Evolutionary conservation across 2,329 filamentous ascomycete species (phyloP), one percentile per base, ranked within the genome.

Genomic region (Penicillium sp.): DNA sequence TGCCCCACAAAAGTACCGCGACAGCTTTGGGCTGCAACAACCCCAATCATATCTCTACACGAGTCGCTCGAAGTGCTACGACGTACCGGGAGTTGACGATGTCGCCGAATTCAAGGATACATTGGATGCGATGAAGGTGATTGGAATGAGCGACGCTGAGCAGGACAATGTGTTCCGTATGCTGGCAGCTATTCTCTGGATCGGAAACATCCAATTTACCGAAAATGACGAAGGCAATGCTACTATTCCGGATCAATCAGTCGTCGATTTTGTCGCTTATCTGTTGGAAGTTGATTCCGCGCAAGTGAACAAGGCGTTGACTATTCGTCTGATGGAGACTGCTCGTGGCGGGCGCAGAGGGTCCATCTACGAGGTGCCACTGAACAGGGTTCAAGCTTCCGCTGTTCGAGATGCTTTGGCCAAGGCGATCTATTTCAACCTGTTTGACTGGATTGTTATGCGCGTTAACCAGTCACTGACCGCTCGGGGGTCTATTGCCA

Each of bases 401-500:
- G 83, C 93, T 27, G 95, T 95, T 7, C 83, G 91, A 58, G 93
- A 99, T 73, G 93, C 91, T 10, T 75, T 99, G 42, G 83, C 92
- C 53, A 97, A 93, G 77, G 91, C 86, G n/a, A 90, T 99, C 50
- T 99, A 99, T 73, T 87, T 87, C 77, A 96, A 96, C 67, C 80
- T 99, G 46, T 99, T 99, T 63, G 92, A 99, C 72, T 99, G 93
- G 93, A 97, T 99, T 57, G 91, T 97, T 16, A 82, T 87, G 62
- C 86, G 93, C 59, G 85, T 97, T 59, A 97, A 97, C 72, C 81
- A 85, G 58, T 95, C 92, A 4, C 74, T 97, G 52, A 85, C 88
- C 68, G 88, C 92, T 16, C 82, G 84, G 55, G 87, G 88, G 41
- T 74, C 82, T 0, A 81, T 91, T 3, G 76, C 82, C 35, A 93